Evolutionary conservation across 768 basidiomycete species (phyloP), one percentile per base, ranked within the genome.

Genomic region (Lentinula sp.): DNA sequence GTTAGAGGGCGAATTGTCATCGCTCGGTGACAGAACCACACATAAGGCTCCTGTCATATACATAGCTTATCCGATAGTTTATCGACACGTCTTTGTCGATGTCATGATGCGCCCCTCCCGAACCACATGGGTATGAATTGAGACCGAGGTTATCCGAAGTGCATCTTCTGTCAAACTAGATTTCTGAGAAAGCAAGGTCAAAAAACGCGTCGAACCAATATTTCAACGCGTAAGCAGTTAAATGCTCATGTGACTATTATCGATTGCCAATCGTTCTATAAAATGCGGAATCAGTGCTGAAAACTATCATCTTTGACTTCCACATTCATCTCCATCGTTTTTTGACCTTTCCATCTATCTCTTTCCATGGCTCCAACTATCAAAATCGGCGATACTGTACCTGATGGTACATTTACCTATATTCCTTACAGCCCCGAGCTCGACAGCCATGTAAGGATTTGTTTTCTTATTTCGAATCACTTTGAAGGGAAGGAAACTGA

Each of bases 351-450:
- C 46, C 41, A 15, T 43, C 55, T 23, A 23, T 16, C 32, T 50
- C 13, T 32, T 23, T 28, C 60, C 46, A 72, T 71, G 70, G 69
- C 71, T 6, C 67, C 73, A 58, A 73, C 69, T 61, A 77, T 85
- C 74, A 70, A 77, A 63, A 81, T 81, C 63, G 85, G 84, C 63
- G 78, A 83, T 59, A 79, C 70, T 55, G 66, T 86, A 45, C 85
- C 84, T 59, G 61, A 67, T 28, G 77, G 71, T 20, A 70, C 64
- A 1, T 85, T 86, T 68, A 64, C 60, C 15, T 81, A 87, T 67
- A 73, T 93, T 60, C 82, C 85, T 6, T 90, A 84, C 69, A 70
- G 79, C 0, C 77, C 83, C 15, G 85, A 80, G 68, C 82, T 90
- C 61, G 88, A 87, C 33, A 75, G 85, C 70, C 76, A 77, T 64